These are phyloP conservation scores for Fusarium hostae DNA, from an alignment of 2,329 filamentous ascomycete species.

Conservation along the genomic window DNA sequence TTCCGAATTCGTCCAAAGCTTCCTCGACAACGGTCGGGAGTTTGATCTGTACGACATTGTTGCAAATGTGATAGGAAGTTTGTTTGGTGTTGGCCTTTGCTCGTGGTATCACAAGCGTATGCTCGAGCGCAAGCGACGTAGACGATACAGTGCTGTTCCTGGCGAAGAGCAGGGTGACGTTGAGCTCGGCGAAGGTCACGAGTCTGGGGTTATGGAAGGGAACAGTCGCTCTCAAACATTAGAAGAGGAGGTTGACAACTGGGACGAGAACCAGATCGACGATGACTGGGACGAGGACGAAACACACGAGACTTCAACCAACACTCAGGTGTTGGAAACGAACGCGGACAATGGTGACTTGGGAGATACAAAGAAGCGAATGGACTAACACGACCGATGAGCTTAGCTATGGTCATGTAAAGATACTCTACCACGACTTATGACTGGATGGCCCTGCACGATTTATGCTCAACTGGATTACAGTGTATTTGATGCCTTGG, in stretches of 20 bases:
- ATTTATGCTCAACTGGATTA: constrained; percentile 14
- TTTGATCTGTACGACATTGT: constrained; percentile 87
- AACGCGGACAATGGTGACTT: constrained; percentile 43
- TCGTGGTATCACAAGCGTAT: constrained; percentile 96
- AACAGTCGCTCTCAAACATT: constrained; percentile 56
- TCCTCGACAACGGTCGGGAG: constrained; percentile 77
- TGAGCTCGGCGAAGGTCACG: constrained; percentile 80
- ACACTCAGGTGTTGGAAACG: constrained; percentile 30
- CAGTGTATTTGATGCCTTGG: not conserved
- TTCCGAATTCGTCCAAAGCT: constrained; percentile 78
- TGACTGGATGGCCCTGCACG: constrained; percentile 21
- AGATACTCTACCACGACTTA: constrained; percentile 1
- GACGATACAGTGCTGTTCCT: constrained; percentile 77
- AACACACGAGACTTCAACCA: constrained; percentile 38
- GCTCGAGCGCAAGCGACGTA: constrained; percentile 83
- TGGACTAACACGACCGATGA: constrained; percentile 41
- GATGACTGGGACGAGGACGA: constrained; percentile 68
- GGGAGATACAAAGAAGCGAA: constrained; percentile 49
- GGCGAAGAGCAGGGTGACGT: constrained; percentile 74
- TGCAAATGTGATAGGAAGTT: constrained; percentile 85
- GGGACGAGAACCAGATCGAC: constrained; percentile 84
- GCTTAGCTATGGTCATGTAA: not conserved
- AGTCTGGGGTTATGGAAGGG: constrained; percentile 68
- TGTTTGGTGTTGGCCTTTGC: constrained; percentile 77
- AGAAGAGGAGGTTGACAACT: constrained; percentile 89